Base-by-base conservation (phyloP, 1,139 yeast genomes). In the Meyerozyma sp. region DNA sequence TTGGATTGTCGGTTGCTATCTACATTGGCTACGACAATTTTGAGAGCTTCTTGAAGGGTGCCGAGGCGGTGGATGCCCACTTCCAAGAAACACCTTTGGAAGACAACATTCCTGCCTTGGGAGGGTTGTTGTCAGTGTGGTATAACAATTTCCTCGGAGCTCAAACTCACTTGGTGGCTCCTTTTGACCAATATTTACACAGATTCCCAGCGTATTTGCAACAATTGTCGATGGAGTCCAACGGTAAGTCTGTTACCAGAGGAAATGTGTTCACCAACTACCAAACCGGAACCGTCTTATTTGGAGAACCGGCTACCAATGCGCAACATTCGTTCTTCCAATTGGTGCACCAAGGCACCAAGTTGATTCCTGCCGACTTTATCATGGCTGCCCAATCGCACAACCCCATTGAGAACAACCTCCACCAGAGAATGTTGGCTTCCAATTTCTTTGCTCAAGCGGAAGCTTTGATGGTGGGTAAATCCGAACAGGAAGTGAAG, bases 311-410 rank as follows among this genome's bases (percentile, higher is more conserved):
- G 61, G 95, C 96, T 49, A 93, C 98, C 52, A 93, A 93, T 68
- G 95, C 98, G 46, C 98, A 93, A 75, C 98, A 93, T 74, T 91
- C 98, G 32, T 93, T 93, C 84, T 93, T 93, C 93, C 98, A 93
- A 74, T 82, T 93, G 70, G 96, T 93, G 48, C 98, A 93, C 73
- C 98, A 93, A 75, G 98, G 98, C 64, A 90, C 98, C 55, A 93
- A 93, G 76, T 76, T 91, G 66, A 93, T 93, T 57, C 98, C 98
- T 57, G 75, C 98, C 38, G 98, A 93, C 69, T 93, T 93, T 73
- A 89, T 93, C 62, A 72, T 93, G 60, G 97, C 98, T 58, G 98
- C 98, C 44, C 83, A 90, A 75, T 89, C 97, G 42, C 98, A 93
- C 76, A 93, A 93, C 82, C 98, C 98, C 62, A 84, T 93, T 59